phyloP scores from a whole-genome alignment of 768 basidiomycete species.

The Erythrobasidium yunnanense region DNA sequence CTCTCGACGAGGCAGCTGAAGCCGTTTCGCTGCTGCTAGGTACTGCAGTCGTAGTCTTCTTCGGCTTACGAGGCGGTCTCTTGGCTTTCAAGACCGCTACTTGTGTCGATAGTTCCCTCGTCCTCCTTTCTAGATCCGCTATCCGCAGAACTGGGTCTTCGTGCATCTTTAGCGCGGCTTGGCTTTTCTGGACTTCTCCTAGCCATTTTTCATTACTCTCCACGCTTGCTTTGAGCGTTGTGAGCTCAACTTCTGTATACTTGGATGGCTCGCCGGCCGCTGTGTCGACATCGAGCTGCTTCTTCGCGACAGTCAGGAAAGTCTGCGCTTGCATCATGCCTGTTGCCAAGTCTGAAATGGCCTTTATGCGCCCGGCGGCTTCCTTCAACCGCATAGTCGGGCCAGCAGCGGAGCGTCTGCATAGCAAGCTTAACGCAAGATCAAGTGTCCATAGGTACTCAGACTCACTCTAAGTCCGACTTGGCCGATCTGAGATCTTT shows the following conservation, averaged over 20 bases:
- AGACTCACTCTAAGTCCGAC: conserved; percentile 72
- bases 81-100: conserved; percentile 29
- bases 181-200: conserved; percentile 65
- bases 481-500: conserved; percentile 64
- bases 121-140: conserved; percentile 71
- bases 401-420: conserved; percentile 16
- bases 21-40: neutral
- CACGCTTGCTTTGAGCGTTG: conserved; percentile 61
- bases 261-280: conserved; percentile 57
- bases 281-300: conserved; percentile 60
- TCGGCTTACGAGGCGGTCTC: conserved; percentile 15
- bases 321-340: conserved; percentile 47
- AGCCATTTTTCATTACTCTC: conserved; percentile 77
- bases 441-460: no score
- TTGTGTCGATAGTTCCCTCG: conserved; percentile 39
- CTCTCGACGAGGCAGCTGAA: neutral
- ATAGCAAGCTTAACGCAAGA: conserved; percentile 61
- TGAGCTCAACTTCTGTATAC: conserved; percentile 79
- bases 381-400: conserved; percentile 66
- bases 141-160: conserved; percentile 79
- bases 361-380: conserved; percentile 69
- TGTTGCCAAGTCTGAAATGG: conserved; percentile 79
- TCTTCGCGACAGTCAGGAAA: conserved; percentile 71
- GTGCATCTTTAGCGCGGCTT: conserved; percentile 59
- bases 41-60: conserved; percentile 4